Evolutionary conservation across 192 early-diverging fungal genomes (phyloP), one percentile per base, ranked within the genome.

Genomic region (Backusella luteola): DNA sequence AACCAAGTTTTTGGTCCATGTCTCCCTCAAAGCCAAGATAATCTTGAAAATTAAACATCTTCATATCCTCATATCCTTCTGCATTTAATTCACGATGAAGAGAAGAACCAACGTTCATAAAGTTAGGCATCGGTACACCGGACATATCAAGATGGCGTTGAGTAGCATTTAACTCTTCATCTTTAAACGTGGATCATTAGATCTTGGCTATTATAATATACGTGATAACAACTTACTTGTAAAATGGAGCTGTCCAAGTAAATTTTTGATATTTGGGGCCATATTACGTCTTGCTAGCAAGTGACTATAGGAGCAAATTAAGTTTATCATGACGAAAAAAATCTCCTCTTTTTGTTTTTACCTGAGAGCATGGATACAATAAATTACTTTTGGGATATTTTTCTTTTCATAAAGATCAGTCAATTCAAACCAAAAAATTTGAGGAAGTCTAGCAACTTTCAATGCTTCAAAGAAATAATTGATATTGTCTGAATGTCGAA

Each of bases 391-490:
- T 19, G 98, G 98, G 79, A 99, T 94, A 77, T 99, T 99, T 78
- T 99, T 99, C 86, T 96, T 95, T 77, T 99, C 98, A 83, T 99
- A 99, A 52, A 99, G 83, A 84, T 99, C 98, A 0, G 95, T 97
- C 78, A 97, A 83, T 84, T 99, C 97, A 84, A 99, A 99, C 80
- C 96, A 93, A 82, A 99, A 99, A 76, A 97, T 90, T 89, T 93
- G 78, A 9, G 97, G 97, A 11, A 99, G 84, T 23, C 92, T 88
- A 42, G 96, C 91, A 53, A 89, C 88, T 66, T 87, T 86, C 76
- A 96, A 93, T 29, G 94, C 95, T 9, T 86, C 84, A 75, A 99
- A 92, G 42, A 98, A 91, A 77, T 88, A 97, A 82, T 99, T 98
- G 82, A 98, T 97, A 81, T 99, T 99, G 84, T 99, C 98, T 4